These are phyloP conservation scores for Neostapfia colusana DNA, from an alignment of 176 grass and related monocot species.

Conservation along the genomic window DNA sequence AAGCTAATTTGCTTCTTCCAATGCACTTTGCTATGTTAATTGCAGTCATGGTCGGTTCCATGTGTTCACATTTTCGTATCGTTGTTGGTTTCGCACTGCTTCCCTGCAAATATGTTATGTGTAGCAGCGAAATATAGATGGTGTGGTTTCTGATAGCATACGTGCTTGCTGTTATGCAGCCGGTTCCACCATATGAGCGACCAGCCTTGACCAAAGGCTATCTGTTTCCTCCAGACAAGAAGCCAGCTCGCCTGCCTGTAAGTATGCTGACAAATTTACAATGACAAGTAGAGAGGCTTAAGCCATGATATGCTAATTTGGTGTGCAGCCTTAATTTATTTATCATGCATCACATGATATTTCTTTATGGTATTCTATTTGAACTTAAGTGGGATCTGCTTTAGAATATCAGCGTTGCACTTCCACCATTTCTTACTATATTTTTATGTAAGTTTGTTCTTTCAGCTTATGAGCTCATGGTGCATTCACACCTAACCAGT, in stretches of 20 bases:
- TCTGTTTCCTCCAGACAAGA: slow-evolving; percentile 87
- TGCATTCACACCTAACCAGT: not conserved
- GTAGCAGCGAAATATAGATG: not conserved
- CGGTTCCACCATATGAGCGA: slow-evolving; percentile 77
- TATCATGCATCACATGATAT: not conserved
- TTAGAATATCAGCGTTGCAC: not conserved
- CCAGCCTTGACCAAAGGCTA: slow-evolving; percentile 94
- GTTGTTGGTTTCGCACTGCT: not conserved
- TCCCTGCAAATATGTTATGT: not conserved
- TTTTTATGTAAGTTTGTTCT: not conserved
- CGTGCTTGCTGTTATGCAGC: slow-evolving; percentile 45
- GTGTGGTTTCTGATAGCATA: slow-evolving; percentile 1
- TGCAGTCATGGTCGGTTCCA: not conserved
- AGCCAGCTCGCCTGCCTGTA: slow-evolving; percentile 88
- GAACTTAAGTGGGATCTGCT: not conserved
- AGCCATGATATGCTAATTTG: not conserved
- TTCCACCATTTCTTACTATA: not conserved
- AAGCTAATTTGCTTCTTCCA: not conserved
- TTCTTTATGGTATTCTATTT: not conserved
- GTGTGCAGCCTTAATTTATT: too few relatives aligned
- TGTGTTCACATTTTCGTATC: not conserved
- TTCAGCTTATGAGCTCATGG: not conserved
- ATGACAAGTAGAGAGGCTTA: not conserved
- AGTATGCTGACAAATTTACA: slow-evolving; percentile 28
- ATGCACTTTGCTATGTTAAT: not conserved